Evolutionary conservation across 306 rosid species (phyloP).

Genomic region (Echinosophora koreensis): DNA sequence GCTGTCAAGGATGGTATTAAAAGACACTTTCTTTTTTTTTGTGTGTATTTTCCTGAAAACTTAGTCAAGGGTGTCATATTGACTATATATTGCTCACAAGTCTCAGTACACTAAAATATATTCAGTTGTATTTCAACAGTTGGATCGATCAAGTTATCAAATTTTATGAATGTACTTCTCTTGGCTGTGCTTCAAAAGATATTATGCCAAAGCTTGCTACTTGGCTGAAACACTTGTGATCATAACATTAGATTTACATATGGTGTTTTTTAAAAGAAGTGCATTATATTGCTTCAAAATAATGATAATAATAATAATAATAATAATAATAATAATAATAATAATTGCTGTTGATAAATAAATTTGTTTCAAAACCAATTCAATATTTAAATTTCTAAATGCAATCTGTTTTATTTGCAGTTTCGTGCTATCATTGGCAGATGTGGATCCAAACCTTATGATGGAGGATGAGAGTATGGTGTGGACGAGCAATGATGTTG

Average conservation of each 20-base stretch:
- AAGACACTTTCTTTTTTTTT: constrained; percentile 16
- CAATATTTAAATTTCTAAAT: constrained; percentile 37
- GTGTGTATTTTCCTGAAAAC: background rate
- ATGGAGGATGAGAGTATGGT: constrained; percentile 97
- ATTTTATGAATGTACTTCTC: constrained; percentile 3
- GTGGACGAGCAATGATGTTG: constrained; percentile 93
- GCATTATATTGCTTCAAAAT: constrained; percentile 35
- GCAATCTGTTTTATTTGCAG: constrained; percentile 55
- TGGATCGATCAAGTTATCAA: constrained; percentile 26
- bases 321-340: no score
- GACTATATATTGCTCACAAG: background rate
- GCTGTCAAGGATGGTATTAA: constrained; percentile 12
- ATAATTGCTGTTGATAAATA: constrained; percentile 14
- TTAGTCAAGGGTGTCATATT: background rate
- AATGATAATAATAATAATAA: background rate
- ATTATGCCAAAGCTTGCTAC: constrained; percentile 11
- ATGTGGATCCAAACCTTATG: constrained; percentile 87
- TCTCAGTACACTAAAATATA: background rate
- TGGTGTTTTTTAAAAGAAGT: constrained; percentile 16
- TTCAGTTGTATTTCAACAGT: constrained; percentile 22
- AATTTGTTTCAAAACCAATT: constrained; percentile 40
- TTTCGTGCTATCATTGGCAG: constrained; percentile 93
- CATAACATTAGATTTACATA: constrained; percentile 7
- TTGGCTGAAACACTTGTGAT: constrained; percentile 24
- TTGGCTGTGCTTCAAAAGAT: constrained; percentile 13